phyloP scores from a whole-genome alignment of 73 alveolate species.

The Paramecium biaurelia region DNA sequence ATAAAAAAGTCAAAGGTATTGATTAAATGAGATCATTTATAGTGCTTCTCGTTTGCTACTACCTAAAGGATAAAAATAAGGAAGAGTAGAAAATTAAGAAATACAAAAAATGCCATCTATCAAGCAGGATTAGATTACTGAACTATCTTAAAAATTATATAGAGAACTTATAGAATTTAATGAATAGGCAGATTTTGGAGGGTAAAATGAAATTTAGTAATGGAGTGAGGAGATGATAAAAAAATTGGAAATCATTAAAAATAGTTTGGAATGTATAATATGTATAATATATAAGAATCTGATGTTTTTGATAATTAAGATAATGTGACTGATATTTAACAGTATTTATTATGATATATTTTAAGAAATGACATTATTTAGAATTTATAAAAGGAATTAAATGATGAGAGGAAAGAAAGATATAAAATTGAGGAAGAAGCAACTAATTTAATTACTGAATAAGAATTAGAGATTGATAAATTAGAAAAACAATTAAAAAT shows the following conservation, averaged over 20 bases:
- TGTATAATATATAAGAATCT: neutral
- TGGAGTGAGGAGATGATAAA: conserved; percentile 20
- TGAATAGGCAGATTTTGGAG: neutral
- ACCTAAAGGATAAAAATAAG: neutral
- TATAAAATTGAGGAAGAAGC: conserved; percentile 46
- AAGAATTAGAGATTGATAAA: conserved; percentile 34
- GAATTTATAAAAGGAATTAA: conserved; percentile 26
- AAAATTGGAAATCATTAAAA: neutral
- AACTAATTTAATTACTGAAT: neutral
- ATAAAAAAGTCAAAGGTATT: conserved; percentile 24
- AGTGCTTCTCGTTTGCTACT: neutral
- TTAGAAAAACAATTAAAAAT: neutral
- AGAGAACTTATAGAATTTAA: neutral
- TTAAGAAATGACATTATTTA: neutral
- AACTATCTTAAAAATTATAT: neutral
- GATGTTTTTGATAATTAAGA: neutral
- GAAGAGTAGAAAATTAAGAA: neutral
- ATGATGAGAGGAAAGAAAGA: conserved; percentile 35
- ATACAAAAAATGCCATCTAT: neutral
- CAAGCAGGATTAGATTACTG: neutral
- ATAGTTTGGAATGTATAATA: conserved; percentile 26
- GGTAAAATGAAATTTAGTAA: neutral
- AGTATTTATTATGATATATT: neutral
- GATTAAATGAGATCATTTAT: neutral
- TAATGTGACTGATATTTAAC: neutral